Evolutionary conservation across 441 rosid genomes (phyloP), one percentile per base, ranked within the genome.

Genomic region (Flueggea neowawraea): DNA sequence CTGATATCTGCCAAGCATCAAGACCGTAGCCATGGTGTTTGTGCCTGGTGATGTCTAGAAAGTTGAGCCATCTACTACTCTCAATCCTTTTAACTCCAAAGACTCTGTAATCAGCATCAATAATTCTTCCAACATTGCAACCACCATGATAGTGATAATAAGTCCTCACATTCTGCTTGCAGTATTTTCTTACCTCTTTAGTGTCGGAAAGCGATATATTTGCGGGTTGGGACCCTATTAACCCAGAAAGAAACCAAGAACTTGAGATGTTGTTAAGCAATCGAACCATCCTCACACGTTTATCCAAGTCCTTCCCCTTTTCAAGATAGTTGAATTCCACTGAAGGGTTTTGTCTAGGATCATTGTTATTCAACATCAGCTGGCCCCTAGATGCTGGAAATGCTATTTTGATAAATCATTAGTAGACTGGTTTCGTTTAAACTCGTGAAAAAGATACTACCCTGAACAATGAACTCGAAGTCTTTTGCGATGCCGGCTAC

Each of bases 1-100:
- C 78, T 82, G 92, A 55, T 87, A 87, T 57, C 92, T 76, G 33
- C 92, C 97, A 16, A 87, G 77, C 95, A 87, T 89, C 64, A 87
- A 50, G 9, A 84, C 71, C 0, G 95, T 87, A 0, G 92, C 95
- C 94, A 82, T 85, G n/a, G 95, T 90, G 55, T 85, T 87, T 33
- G 89, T 82, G 45, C 95, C 96, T 0, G 96, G 96, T 31, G 97
- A 85, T 67, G 77, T 89, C 43, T 58, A 61, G 55, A 85, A 77
- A 10, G 91, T 91, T 48, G 96, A 85, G 10, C 89, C 85, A 59
- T 91, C 92, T 4, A 84, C 58, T 0, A 85, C 89, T 70, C 88
- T 80, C 71, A 84, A 55, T 0, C 89, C 73, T 58, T 58, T 78
- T 66, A 0, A 78, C 70, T 6, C 88, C 85, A 33, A 69, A 58